Percentiles rank a stretch among this genome's conserved stretches.
These are phyloP conservation scores for Paspalum vaginatum DNA, from an alignment of 176 grass and related monocot species.

Conservation along the genomic window DNA sequence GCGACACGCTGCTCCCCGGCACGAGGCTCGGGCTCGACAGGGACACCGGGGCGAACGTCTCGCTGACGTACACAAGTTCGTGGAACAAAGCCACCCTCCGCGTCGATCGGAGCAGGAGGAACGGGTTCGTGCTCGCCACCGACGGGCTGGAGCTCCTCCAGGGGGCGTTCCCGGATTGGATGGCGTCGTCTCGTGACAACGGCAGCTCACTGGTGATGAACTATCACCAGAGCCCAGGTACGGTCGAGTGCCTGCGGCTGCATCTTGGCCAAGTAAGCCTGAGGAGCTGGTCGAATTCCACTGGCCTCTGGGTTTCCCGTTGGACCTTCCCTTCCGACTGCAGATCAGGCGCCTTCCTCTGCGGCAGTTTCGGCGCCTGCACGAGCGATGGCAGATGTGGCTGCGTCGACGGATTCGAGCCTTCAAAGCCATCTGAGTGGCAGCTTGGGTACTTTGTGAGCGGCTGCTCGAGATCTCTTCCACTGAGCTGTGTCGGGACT, in stretches of 20 bases:
- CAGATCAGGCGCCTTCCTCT: constrained; percentile 43
- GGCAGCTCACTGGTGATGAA: constrained; percentile 37
- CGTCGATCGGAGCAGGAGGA: constrained; percentile 29
- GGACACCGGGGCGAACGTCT: constrained; percentile 44
- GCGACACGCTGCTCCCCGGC: constrained; percentile 51
- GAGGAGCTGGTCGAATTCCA: constrained; percentile 29
- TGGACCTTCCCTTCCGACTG: constrained; percentile 43
- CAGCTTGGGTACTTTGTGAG: constrained; percentile 28
- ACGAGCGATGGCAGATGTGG: constrained; percentile 20
- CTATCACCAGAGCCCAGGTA: background rate
- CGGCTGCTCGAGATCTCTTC: constrained; percentile 51
- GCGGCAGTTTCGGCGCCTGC: constrained; percentile 41
- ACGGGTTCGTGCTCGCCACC: constrained; percentile 45
- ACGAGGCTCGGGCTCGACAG: constrained; percentile 46
- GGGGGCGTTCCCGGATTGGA: constrained; percentile 44
- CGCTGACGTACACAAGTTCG: background rate
- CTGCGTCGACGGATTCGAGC: constrained; percentile 44
- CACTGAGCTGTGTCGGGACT: constrained; percentile 33
- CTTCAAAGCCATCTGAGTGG: constrained; percentile 14
- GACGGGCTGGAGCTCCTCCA: background rate
- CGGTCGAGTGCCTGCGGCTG: constrained; percentile 39
- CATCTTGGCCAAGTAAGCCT: constrained; percentile 30
- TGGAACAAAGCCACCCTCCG: constrained; percentile 34
- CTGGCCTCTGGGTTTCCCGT: constrained; percentile 11
- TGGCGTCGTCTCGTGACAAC: constrained; percentile 18